Evolutionary conservation across 2,329 filamentous ascomycete genomes (phyloP), one percentile per base, ranked within the genome.

Genomic region (Calonectria multiphialidica): DNA sequence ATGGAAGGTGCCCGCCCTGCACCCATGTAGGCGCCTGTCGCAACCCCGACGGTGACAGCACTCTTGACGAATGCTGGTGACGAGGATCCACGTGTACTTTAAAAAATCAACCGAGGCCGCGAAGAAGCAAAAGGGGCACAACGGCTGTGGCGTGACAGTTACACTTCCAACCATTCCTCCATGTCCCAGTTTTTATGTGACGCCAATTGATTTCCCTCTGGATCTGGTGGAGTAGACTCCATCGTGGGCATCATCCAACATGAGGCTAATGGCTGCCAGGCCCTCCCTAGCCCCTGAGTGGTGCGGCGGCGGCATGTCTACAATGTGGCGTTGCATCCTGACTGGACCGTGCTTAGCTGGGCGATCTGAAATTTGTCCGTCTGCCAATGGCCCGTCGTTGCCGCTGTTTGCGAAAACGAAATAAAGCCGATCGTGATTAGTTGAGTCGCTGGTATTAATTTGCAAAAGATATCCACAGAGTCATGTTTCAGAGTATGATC

Each of bases 291-390:
- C 76, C 77, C 75, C 75, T 77, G 75, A 79, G 64, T 66, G 71
- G 73, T 76, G 76, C 77, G 75, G 76, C 77, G 75, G 76, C 77
- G 72, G 67, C 69, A 44, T 61, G 73, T 59, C 72, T 72, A 70
- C 55, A 68, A 30, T 69, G 63, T 71, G 40, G 74, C 59, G 67
- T 65, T 18, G n/a, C 68, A 55, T 37, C 40, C 45, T 65, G 33
- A 23, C 40, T 69, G 59, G 49, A 13, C 35, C 49, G n/a, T n/a
- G 25, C 44, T 49, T 8, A 16, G 18, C 15, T 50, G 59, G 47
- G n/a, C 49, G 71, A 74, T 74, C 57, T 70, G 25, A 33, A 61
- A n/a, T 71, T 63, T 50, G 57, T 53, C 55, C 53, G 61, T 45
- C 53, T 49, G 37, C 49, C 47, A 67, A 53, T 44, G 37, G 30